phyloP scores from a whole-genome alignment of 768 basidiomycete genomes.

The Saitozyma podzolica region DNA sequence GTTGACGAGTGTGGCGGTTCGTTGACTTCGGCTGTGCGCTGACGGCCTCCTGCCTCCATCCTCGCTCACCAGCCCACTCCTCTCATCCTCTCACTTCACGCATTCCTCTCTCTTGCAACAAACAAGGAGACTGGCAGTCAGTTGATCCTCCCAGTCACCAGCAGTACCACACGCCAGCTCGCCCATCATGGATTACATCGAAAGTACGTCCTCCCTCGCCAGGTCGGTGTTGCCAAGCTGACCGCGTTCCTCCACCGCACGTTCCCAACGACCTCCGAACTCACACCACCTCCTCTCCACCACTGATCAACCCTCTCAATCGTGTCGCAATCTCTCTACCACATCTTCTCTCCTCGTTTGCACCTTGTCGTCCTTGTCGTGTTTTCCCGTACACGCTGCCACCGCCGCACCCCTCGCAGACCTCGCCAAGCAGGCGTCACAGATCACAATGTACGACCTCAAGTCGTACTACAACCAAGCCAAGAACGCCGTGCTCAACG shows the following conservation, averaged over 20 bases:
- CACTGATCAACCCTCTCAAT: too few relatives aligned
- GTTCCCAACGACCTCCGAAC: too few relatives aligned
- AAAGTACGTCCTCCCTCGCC: conserved; percentile 22
- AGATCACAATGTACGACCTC: conserved; percentile 86
- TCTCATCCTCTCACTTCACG: not conserved
- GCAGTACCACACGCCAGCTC: not conserved
- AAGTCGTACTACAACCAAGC: conserved; percentile 97
- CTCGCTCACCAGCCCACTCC: not conserved
- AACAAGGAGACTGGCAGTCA: not conserved
- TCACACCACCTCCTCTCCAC: too few relatives aligned
- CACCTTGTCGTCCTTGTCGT: too few relatives aligned
- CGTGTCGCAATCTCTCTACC: too few relatives aligned
- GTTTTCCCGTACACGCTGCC: too few relatives aligned
- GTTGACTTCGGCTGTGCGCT: too few relatives aligned
- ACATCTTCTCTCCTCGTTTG: too few relatives aligned
- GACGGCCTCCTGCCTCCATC: not conserved
- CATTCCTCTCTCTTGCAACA: not conserved
- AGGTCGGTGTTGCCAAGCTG: too few relatives aligned
- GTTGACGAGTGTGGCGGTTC: too few relatives aligned
- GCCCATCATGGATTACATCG: conserved; percentile 40
- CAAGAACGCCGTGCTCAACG: conserved; percentile 92
- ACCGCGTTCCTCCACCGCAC: too few relatives aligned
- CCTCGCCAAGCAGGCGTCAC: conserved; percentile 72
- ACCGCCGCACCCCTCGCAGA: conserved; percentile 20
- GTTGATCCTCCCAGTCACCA: too few relatives aligned